Evolutionary conservation across 805 yeast species (phyloP).

Genomic region (Cyberlindnera sargentensis): DNA sequence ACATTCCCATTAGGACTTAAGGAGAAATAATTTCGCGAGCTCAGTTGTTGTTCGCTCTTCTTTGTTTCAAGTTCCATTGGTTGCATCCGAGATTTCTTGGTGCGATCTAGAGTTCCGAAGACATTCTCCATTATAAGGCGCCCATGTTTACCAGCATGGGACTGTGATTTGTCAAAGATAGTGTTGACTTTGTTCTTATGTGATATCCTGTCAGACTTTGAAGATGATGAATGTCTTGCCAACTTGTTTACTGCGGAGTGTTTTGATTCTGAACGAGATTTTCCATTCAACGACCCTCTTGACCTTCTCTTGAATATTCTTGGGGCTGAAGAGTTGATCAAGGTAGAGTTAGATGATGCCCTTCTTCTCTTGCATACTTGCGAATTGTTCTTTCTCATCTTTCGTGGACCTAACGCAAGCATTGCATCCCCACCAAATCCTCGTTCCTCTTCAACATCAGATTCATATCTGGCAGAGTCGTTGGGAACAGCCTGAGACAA

Average conservation of each 20-base stretch:
- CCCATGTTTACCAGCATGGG: too few species aligned
- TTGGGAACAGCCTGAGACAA: background rate
- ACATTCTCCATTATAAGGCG: too few species aligned
- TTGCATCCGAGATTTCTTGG: too few species aligned
- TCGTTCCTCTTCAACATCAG: constrained; percentile 1
- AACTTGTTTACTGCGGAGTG: too few species aligned
- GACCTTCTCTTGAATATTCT: background rate
- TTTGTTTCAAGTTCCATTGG: background rate
- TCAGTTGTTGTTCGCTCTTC: background rate
- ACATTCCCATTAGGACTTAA: constrained; percentile 8
- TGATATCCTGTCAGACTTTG: too few species aligned
- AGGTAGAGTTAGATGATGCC: background rate
- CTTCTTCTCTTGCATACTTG: background rate
- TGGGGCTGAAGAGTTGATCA: background rate
- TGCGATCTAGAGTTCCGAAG: too few species aligned
- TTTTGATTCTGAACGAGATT: background rate
- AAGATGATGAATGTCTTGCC: too few species aligned
- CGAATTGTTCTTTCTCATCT: background rate
- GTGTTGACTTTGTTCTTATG: too few species aligned
- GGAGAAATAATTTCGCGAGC: constrained; percentile 1
- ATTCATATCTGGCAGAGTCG: background rate
- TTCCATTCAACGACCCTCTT: background rate
- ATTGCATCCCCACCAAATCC: constrained; percentile 1
- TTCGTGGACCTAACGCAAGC: background rate
- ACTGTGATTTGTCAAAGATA: too few species aligned